These are phyloP conservation scores for Mortierella alpina DNA, from an alignment of 192 early-diverging fungal species.

Conservation along the genomic window DNA sequence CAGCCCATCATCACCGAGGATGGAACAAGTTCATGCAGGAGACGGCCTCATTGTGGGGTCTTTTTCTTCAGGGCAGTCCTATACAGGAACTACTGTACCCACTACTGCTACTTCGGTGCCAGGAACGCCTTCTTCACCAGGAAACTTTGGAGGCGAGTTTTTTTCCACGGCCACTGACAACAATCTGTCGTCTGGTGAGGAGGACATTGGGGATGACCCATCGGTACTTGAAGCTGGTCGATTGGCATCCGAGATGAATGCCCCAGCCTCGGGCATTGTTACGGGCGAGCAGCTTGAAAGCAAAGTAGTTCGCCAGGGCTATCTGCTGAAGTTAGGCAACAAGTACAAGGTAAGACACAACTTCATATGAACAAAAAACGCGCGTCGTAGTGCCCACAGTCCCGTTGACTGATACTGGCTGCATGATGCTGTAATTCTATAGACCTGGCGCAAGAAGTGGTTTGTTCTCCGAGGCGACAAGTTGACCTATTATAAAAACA, in stretches of 20 bases:
- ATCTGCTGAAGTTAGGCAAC: conserved; percentile 63
- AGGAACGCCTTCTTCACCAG: conserved; percentile 34
- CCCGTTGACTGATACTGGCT: background rate
- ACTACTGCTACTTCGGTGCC: background rate
- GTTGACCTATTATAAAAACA: conserved; percentile 69
- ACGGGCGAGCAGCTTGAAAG: conserved; percentile 56
- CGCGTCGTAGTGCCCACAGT: background rate
- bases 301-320: conserved; percentile 60
- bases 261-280: conserved; percentile 37
- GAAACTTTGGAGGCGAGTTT: conserved; percentile 26
- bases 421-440: conserved; percentile 1
- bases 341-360: conserved; percentile 54
- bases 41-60: conserved; percentile 11
- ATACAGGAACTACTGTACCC: background rate
- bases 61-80: conserved; percentile 21
- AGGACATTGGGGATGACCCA: conserved; percentile 17
- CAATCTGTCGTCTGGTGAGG: conserved; percentile 23
- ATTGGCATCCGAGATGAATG: conserved; percentile 26
- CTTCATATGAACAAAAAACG: background rate
- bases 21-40: conserved; percentile 25
- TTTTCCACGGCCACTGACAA: conserved; percentile 5
- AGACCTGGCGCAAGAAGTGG: conserved; percentile 72
- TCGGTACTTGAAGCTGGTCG: conserved; percentile 19
- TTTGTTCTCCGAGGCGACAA: conserved; percentile 69
- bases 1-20: conserved; percentile 20